Base-by-base conservation (phyloP, 768 basidiomycete genomes). In the Agaricus sinodeliciosus region DNA sequence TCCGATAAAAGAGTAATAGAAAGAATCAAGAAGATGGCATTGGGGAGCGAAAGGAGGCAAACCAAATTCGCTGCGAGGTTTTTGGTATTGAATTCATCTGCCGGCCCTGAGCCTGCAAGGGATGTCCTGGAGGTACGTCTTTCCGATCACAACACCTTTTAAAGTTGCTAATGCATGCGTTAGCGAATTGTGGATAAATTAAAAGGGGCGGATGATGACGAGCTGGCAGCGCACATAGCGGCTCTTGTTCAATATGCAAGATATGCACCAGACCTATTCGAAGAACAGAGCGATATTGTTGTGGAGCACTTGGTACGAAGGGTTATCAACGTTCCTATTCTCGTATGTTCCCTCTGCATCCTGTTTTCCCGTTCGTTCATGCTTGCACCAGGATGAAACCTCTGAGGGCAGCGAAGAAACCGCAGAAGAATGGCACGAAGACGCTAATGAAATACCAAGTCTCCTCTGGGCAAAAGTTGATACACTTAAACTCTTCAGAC, bases 11-110 rank as follows among this genome's bases (percentile, higher is more conserved):
- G 57, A 59, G 83, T 76, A 0, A 66, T 81, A 9, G 88, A 93
- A 25, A 75, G 84, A 13, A 72, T 88, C 11, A 69, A 68, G 48
- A 77, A 79, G 39, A 78, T 81, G 58, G 85, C 79, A 0, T 60
- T 83, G 27, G 80, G 80, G 22, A 74, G 79, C 3, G 78, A 86
- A 48, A 70, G 73, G 22, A 76, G 79, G 18, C 81, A 85, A 56
- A 87, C 91, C 16, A 97, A 97, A 65, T 94, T 90, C 65, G 88
- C 92, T 1, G 82, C 89, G 2, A 79, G 93, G 18, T 72, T 89
- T 31, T 62, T 95, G 18, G 79, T 84, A 0, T 77, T 76, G 22
- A 22, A 26, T 11, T 7, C 28, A 48, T 74, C 75, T 36, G 80
- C 78, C 59, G 74, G 80, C 12, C 73, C 74, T 6, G 70, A 77